Evolutionary conservation across 768 basidiomycete genomes (phyloP).

Genomic region (Amanita pallidorosea): DNA sequence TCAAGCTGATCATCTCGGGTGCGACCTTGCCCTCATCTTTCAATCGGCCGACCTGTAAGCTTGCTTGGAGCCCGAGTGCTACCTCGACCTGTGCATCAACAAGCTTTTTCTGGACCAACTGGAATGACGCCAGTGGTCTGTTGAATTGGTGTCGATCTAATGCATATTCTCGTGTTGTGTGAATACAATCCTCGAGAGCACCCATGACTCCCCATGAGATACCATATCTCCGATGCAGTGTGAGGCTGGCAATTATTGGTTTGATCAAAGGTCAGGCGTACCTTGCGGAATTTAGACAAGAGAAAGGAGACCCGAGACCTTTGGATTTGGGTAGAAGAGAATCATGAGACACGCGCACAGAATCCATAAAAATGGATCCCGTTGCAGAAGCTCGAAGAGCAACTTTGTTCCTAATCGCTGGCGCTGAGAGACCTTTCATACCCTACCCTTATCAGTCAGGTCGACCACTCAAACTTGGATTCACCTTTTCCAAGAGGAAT

Average conservation of each 20-base stretch:
- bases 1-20: slow-evolving; percentile 90
- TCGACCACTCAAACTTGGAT: not conserved
- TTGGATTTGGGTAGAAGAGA: slow-evolving; percentile 67
- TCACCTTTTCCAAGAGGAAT: slow-evolving; percentile 74
- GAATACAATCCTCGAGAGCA: slow-evolving; percentile 84
- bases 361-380: slow-evolving; percentile 88
- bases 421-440: slow-evolving; percentile 69
- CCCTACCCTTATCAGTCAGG: slow-evolving; percentile 34
- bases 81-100: slow-evolving; percentile 88
- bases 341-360: slow-evolving; percentile 65
- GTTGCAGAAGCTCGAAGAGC: slow-evolving; percentile 80
- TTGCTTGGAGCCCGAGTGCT: slow-evolving; percentile 66
- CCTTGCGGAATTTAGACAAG: slow-evolving; percentile 86
- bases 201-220: slow-evolving; percentile 97
- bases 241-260: slow-evolving; percentile 4
- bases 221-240: slow-evolving; percentile 41
- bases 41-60: slow-evolving; percentile 73
- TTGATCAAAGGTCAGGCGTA: slow-evolving; percentile 13
- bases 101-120: slow-evolving; percentile 96
- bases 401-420: slow-evolving; percentile 87
- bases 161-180: slow-evolving; percentile 69
- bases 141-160: slow-evolving; percentile 87
- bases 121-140: slow-evolving; percentile 86
- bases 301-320: slow-evolving; percentile 81
- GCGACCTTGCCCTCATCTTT: slow-evolving; percentile 68